These are phyloP conservation scores for Tinospora cordifolia DNA, from an alignment of 164 flowering plant species.

Conservation along the genomic window DNA sequence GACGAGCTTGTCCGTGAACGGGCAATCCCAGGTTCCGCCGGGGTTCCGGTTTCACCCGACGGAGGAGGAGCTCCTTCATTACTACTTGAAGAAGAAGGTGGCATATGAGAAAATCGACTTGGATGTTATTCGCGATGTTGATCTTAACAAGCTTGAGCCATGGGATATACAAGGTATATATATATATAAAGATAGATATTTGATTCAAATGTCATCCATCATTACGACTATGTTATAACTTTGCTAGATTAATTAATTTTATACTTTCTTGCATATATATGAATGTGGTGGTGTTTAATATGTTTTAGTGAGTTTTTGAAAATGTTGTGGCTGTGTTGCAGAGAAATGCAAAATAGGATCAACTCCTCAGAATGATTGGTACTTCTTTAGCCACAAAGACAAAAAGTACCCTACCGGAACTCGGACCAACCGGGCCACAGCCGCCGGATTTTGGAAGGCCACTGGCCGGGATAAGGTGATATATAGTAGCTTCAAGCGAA, in stretches of 20 bases:
- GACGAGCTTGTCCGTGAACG: constrained; percentile 61
- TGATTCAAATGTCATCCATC: too few relatives aligned
- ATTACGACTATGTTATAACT: too few relatives aligned
- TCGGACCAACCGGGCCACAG: constrained; percentile 80
- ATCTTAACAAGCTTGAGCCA: constrained; percentile 90
- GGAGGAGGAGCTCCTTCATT: constrained; percentile 86
- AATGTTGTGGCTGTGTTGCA: constrained; percentile 16
- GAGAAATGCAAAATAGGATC: constrained; percentile 88
- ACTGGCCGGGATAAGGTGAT: constrained; percentile 95
- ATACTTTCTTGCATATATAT: too few relatives aligned
- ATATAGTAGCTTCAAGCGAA: constrained; percentile 47
- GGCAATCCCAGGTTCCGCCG: constrained; percentile 79
- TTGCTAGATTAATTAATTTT: too few relatives aligned
- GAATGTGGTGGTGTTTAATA: background rate
- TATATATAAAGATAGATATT: background rate
- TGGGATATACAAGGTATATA: constrained; percentile 90
- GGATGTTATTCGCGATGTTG: constrained; percentile 83
- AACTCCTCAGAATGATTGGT: constrained; percentile 89
- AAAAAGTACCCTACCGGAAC: constrained; percentile 90
- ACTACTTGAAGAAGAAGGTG: constrained; percentile 80
- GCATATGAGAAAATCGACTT: constrained; percentile 69
- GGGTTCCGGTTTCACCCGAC: constrained; percentile 93
- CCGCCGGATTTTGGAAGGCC: constrained; percentile 94
- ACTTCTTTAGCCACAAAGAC: constrained; percentile 93
- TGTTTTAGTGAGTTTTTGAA: too few relatives aligned